Evolutionary conservation across 2,329 filamentous ascomycete species (phyloP), one percentile per base, ranked within the genome.

Genomic region (Neofusicoccum kwambonambiense): DNA sequence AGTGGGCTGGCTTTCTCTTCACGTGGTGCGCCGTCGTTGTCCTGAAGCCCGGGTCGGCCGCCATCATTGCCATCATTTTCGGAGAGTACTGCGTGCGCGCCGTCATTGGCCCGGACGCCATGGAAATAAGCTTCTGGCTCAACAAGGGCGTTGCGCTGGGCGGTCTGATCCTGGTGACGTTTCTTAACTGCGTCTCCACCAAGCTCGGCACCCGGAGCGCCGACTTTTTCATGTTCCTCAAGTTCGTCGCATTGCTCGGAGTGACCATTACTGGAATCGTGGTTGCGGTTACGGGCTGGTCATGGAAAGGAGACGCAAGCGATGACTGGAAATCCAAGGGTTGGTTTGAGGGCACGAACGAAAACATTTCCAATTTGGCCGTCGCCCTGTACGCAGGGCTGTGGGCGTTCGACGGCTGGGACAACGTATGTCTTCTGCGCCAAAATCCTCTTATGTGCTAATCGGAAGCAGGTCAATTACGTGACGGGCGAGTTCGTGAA

Each of bases 321-420:
- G 81, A 84, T 64, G 92, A 96, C 70, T 99, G 95, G 95, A 96
- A 95, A 77, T 87, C 86, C 2, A 87, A 87, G 49, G 86, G 88
- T 51, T 97, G 95, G 94, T 98, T 98, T 73, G 89, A 92, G 63
- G 89, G 90, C 64, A 97, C 94, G 4, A 92, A 86, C 68, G 87
- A 83, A 13, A 90, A 93, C 74, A 84, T 90, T 58, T 96, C 90
- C 52, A 89, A 89, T 69, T 98, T 93, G 91, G 95, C 95, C 3
- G 90, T 99, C 52, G 95, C 95, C 0, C 80, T 99, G 52, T 99
- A 99, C 76, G 94, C 93, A 15, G 95, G 95, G 8, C 84, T 99
- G 4, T 99, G 95, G 95, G 95, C 95, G 0, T 99, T 95, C 78
- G 95, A 99, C 75, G 95, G 95, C 35, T 99, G 95, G 95, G 95